Conservation (phyloP, 495 filamentous ascomycete species). For the Bacidia rubella region DNA sequence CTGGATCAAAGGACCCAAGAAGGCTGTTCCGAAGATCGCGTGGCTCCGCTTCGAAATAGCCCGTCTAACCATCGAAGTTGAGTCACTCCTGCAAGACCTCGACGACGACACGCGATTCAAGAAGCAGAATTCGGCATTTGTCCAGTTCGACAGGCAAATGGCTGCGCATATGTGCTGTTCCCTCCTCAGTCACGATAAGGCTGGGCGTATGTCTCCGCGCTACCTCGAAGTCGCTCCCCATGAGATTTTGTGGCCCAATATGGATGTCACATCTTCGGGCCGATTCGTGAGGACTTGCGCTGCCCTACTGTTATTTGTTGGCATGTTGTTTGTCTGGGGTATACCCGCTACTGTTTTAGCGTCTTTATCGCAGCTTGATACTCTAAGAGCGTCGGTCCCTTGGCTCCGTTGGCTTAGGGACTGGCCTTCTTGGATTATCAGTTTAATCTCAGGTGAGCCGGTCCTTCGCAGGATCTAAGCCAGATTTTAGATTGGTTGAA, state of each 20-base stretch:
- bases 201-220: slow-evolving; percentile 87
- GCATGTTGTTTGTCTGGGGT: slow-evolving; percentile 83
- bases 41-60: slow-evolving; percentile 80
- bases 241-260: slow-evolving; percentile 95
- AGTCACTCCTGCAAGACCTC: slow-evolving; percentile 69
- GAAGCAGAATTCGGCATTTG: slow-evolving; percentile 75
- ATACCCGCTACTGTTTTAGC: slow-evolving; percentile 82
- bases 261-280: slow-evolving; percentile 90
- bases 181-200: slow-evolving; percentile 76
- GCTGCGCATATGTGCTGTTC: slow-evolving; percentile 97
- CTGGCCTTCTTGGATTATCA: slow-evolving; percentile 51
- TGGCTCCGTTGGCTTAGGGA: slow-evolving; percentile 61
- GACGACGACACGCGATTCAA: slow-evolving; percentile 72
- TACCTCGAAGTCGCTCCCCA: slow-evolving; percentile 83
- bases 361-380: slow-evolving; percentile 61
- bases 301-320: slow-evolving; percentile 53
- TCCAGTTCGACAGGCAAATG: slow-evolving; percentile 96
- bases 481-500: slow-evolving; percentile 25
- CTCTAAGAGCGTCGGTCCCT: slow-evolving; percentile 47
- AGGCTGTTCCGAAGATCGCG: slow-evolving; percentile 90
- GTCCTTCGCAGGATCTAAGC: slow-evolving; percentile 45
- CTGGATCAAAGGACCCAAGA: slow-evolving; percentile 21
- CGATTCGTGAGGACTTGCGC: slow-evolving; percentile 60
- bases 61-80: slow-evolving; percentile 80
- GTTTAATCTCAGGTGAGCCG: slow-evolving; percentile 71